Base-by-base conservation (phyloP, 169 alveolate genomes). In the Hepatocystis sp. region DNA sequence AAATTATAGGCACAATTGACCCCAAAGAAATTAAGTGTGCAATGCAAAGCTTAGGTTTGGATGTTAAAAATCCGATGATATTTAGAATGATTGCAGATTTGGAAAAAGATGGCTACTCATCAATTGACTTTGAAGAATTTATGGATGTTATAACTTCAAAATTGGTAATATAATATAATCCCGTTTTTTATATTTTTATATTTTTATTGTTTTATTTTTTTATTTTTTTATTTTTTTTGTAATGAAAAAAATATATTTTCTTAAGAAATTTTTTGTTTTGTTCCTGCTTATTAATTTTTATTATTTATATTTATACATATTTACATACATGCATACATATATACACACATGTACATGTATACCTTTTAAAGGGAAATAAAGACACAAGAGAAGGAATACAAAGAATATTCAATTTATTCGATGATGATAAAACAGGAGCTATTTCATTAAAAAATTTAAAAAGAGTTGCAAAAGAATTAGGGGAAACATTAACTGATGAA, bases 1-100 rank as follows among this genome's bases (percentile, higher is more conserved):
- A n/a, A n/a, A 51, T 61, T 30, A 71, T 76, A 85, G 98, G 99
- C 13, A 95, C 98, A 15, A 96, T 98, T 52, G 99, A 98, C 85
- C 99, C 99, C 56, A 97, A 97, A 88, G 99, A 98, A 93, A 96
- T 98, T 46, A 97, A 98, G 91, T 99, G 99, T 27, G 99, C 99
- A 10, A 98, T 98, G 99, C 98, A 96, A 92, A 96, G 99, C 56
- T 94, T 98, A n/a, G 99, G 99, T 53, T 97, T 98, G 68, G 99
- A 98, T 89, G 96, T 97, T 34, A 98, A 98, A 90, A 98, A 98
- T 84, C 99, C 99, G 40, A 96, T 99, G 61, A 98, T 98, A 84
- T 98, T 94, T 93, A 96, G 97, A 93, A 97, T 98, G 97, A 97
- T 98, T 60, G 98, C 99, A 4, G 99, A 98, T 84, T 91, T 98